Conservation (phyloP, 1,284 basidiomycete genomes). For the Xerocomus nothofagi region DNA sequence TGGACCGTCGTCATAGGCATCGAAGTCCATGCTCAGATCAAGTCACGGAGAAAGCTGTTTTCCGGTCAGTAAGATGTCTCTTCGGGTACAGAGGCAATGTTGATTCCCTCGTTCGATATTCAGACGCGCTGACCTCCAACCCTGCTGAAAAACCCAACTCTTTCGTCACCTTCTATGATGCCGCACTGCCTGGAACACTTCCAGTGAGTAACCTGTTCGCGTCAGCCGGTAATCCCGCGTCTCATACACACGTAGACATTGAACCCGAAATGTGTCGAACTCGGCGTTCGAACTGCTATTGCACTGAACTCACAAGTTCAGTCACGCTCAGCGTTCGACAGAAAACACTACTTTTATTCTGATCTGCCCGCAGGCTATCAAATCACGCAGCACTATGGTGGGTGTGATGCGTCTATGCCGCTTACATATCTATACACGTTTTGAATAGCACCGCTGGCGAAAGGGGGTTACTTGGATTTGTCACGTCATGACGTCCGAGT, state of each 20-base stretch:
- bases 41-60: conserved; percentile 86
- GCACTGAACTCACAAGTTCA: conserved; percentile 80
- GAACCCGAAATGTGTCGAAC: conserved; percentile 77
- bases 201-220: conserved; percentile 58
- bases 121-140: conserved; percentile 54
- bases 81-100: not conserved
- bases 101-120: conserved; percentile 2
- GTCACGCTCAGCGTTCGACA: conserved; percentile 80
- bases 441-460: conserved; percentile 73
- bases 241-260: conserved; percentile 54
- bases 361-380: conserved; percentile 96
- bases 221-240: not conserved
- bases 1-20: conserved; percentile 92
- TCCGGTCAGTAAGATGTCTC: conserved; percentile 58
- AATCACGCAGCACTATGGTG: conserved; percentile 93
- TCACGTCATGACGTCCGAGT: conserved; percentile 50
- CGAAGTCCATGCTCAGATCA: conserved; percentile 95
- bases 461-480: conserved; percentile 62
- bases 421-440: not conserved
- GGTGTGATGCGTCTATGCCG: conserved; percentile 21
- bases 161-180: conserved; percentile 82
- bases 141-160: conserved; percentile 64
- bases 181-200: conserved; percentile 90
- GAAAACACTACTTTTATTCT: conserved; percentile 98
- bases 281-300: conserved; percentile 81